These are phyloP conservation scores for Catharanthus roseus DNA, from an alignment of 257 asterid genomes.

Conservation along the genomic window DNA sequence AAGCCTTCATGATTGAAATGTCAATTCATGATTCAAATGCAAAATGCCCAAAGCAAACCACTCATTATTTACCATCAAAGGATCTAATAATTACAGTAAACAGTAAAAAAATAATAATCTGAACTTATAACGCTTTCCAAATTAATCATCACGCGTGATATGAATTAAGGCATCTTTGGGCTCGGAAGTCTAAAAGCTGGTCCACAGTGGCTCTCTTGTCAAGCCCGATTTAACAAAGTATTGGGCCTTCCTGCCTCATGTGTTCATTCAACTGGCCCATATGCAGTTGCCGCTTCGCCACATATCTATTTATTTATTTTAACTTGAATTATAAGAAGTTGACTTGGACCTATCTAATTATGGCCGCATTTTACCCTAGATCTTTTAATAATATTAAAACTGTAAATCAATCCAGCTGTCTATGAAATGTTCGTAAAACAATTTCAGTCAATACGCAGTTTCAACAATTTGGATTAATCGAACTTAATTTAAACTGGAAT, in stretches of 20 bases:
- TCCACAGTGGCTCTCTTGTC: constrained; percentile 21
- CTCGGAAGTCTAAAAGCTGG: constrained; percentile 17
- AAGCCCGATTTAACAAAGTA: constrained; percentile 10
- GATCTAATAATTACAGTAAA: constrained; percentile 1
- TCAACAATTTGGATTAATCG: no score
- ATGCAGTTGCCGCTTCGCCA: no score
- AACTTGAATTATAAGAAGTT: no score
- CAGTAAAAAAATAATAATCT: background rate
- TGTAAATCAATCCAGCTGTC: no score
- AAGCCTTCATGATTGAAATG: constrained; percentile 2
- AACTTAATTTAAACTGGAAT: no score
- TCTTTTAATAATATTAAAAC: no score
- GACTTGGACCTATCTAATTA: no score
- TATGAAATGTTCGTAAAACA: no score
- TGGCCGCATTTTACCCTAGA: no score
- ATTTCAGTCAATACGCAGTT: no score
- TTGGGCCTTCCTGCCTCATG: constrained; percentile 9
- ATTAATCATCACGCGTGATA: constrained; percentile 35
- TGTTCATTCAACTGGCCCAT: constrained; percentile 6
- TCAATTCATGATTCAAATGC: constrained; percentile 4
- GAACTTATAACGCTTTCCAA: background rate
- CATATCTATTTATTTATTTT: no score
- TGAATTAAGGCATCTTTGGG: constrained; percentile 19
- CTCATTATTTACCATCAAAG: constrained; percentile 5
- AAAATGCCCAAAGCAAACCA: background rate